phyloP scores from a whole-genome alignment of 2,329 filamentous ascomycete species.

The Penicillium sp. region DNA sequence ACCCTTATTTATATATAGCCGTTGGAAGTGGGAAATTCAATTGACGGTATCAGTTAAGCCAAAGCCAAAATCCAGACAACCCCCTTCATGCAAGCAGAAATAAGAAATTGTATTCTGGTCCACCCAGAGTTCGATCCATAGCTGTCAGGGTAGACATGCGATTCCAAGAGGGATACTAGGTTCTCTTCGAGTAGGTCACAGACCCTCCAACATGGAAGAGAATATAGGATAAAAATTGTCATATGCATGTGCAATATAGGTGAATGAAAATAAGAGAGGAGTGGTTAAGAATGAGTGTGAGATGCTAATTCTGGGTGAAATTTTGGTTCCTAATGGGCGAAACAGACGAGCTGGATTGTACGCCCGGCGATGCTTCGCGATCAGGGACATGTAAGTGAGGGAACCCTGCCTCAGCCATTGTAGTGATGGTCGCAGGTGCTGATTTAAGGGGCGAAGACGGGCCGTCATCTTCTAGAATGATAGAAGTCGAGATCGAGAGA shows the following conservation, averaged over 20 bases:
- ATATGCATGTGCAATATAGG: conserved; percentile 15
- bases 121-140: conserved; percentile 10
- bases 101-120: conserved; percentile 5
- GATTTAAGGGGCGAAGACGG: conserved; percentile 27
- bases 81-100: conserved; percentile 16
- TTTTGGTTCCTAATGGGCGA: conserved; percentile 15
- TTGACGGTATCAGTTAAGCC: conserved; percentile 23
- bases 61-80: conserved; percentile 12
- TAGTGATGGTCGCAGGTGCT: conserved; percentile 28
- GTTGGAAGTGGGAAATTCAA: conserved; percentile 9
- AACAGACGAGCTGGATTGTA: conserved; percentile 17
- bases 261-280: conserved; percentile 11
- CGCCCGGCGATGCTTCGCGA: conserved; percentile 28
- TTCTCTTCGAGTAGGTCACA: not conserved
- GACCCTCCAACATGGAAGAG: conserved; percentile 3
- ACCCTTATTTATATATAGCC: not conserved
- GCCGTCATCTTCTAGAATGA: conserved; percentile 28
- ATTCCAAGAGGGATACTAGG: conserved; percentile 1
- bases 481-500: conserved; percentile 29
- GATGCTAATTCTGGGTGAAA: conserved; percentile 10
- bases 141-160: conserved; percentile 11
- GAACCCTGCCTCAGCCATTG: conserved; percentile 26
- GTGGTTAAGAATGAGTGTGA: conserved; percentile 5
- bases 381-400: conserved; percentile 13
- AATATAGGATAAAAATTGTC: conserved; percentile 1